These are phyloP conservation scores for Sphagnum tenellum DNA, from an alignment of 225 moss, liverwort and hornwort genomes.

Conservation along the genomic window DNA sequence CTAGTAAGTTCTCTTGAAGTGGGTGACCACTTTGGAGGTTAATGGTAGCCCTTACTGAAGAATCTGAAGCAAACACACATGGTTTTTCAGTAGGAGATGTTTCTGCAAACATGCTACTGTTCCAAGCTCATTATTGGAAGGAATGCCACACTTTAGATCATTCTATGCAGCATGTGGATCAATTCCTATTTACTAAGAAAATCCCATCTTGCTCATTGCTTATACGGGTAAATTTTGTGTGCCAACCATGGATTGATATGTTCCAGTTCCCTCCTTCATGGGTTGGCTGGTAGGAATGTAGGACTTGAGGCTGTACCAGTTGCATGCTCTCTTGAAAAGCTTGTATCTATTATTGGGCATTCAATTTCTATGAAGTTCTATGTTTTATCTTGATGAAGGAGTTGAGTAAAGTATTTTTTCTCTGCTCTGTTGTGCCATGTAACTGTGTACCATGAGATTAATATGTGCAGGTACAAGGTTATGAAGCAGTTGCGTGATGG, in stretches of 20 bases:
- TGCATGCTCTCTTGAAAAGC: too few relatives aligned
- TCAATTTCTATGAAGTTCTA: too few relatives aligned
- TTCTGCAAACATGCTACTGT: conserved; percentile 49
- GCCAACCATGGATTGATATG: conserved; percentile 79
- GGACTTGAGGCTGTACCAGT: too few relatives aligned
- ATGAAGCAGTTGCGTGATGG: conserved; percentile 70
- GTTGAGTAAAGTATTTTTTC: too few relatives aligned
- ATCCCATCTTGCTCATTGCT: conserved; percentile 54
- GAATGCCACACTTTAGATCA: conserved; percentile 71
- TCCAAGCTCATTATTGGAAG: conserved; percentile 45
- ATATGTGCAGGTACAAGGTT: conserved; percentile 44
- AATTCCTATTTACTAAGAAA: conserved; percentile 46
- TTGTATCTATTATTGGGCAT: too few relatives aligned
- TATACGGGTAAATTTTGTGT: conserved; percentile 56
- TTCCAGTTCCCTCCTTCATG: conserved; percentile 68
- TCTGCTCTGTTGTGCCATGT: not conserved
- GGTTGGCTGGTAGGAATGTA: too few relatives aligned
- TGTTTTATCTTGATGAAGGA: too few relatives aligned
- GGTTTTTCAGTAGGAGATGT: too few relatives aligned
- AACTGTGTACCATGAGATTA: not conserved
- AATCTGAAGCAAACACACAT: too few relatives aligned
- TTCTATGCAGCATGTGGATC: conserved; percentile 57
- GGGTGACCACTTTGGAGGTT: too few relatives aligned
- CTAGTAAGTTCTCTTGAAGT: too few relatives aligned
- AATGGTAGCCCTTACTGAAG: too few relatives aligned